These are phyloP conservation scores for Cucumis cinereus DNA, from an alignment of 306 rosid genomes.

Conservation along the genomic window DNA sequence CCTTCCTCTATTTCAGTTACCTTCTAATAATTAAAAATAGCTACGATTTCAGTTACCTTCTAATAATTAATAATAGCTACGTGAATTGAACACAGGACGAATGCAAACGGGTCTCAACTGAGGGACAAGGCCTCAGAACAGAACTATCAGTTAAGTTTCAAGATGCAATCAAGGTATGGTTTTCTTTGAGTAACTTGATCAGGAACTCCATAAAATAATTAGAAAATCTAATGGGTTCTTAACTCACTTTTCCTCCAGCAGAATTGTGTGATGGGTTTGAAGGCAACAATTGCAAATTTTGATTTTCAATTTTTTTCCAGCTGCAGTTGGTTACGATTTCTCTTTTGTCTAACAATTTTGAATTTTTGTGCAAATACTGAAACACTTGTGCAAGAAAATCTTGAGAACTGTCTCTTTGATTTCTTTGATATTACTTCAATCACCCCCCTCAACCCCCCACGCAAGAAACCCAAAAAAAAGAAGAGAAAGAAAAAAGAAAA, in stretches of 20 bases:
- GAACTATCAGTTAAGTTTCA: conserved; percentile 83
- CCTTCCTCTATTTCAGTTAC: background rate
- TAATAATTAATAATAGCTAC: conserved; percentile 6
- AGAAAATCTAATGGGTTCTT: background rate
- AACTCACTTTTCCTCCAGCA: background rate
- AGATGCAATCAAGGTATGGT: conserved; percentile 81
- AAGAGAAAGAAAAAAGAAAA: background rate
- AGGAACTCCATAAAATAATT: background rate
- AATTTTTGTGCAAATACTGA: background rate
- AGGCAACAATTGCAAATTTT: background rate
- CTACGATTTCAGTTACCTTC: background rate
- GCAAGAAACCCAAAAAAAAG: too few species aligned
- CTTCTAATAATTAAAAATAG: conserved; percentile 4
- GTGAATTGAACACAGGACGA: conserved; percentile 66
- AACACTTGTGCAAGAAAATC: background rate
- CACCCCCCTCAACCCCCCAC: background rate
- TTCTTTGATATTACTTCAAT: background rate
- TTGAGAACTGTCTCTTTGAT: background rate
- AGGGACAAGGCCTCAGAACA: conserved; percentile 85
- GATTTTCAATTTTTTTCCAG: background rate
- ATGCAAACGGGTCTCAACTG: conserved; percentile 83
- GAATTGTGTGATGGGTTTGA: background rate
- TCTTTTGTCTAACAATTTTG: background rate
- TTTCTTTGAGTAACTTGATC: background rate
- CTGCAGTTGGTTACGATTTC: background rate